Evolutionary conservation across 306 rosid genomes (phyloP).

Genomic region (Morella rubra): DNA sequence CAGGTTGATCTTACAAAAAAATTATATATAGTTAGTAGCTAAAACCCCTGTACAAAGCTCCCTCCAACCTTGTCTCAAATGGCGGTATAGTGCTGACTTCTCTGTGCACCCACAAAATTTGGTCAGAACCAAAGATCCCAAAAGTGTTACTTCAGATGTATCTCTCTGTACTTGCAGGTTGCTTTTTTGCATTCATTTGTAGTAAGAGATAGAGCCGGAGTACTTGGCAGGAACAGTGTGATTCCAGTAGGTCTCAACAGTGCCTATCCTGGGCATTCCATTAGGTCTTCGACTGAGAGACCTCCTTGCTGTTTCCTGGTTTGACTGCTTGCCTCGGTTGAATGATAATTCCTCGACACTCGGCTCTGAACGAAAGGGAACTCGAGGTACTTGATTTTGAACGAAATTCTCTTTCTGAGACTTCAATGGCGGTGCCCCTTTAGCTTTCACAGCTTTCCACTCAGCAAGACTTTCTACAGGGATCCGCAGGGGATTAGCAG

Average conservation of each 20-base stretch:
- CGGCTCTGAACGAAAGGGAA: conserved; percentile 40
- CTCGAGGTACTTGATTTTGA: conserved; percentile 35
- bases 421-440: conserved; percentile 38
- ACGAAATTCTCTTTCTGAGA: conserved; percentile 62
- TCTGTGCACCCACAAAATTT: conserved; percentile 48
- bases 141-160: conserved; percentile 34
- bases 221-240: conserved; percentile 34
- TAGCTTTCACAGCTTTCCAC: conserved; percentile 69
- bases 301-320: conserved; percentile 64
- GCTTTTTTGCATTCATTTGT: conserved; percentile 84
- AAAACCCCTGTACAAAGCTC: conserved; percentile 64
- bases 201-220: conserved; percentile 50
- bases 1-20: too few relatives aligned
- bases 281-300: conserved; percentile 65
- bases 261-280: conserved; percentile 77
- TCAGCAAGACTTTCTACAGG: conserved; percentile 81
- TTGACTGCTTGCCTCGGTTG: conserved; percentile 40
- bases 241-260: conserved; percentile 78
- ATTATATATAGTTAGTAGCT: too few relatives aligned
- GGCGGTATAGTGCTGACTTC: conserved; percentile 74
- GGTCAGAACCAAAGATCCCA: conserved; percentile 39
- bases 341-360: conserved; percentile 38
- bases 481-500: conserved; percentile 13
- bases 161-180: conserved; percentile 90
- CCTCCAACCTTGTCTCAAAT: conserved; percentile 80